Conservation (phyloP, 208 protist genomes). For the Crithidia fasciculata region DNA sequence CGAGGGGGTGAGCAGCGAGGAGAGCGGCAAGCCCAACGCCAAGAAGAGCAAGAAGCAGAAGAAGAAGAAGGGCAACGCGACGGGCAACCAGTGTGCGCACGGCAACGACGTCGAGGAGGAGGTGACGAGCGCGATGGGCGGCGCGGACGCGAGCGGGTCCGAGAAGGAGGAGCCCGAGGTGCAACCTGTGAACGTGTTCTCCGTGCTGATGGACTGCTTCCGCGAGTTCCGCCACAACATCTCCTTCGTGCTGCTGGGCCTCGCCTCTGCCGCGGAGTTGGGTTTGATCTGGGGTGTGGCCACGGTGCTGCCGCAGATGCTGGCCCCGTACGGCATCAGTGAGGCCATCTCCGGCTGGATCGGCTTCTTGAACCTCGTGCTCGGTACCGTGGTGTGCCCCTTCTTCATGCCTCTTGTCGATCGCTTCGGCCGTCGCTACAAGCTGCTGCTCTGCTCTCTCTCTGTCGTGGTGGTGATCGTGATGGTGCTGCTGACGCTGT, state of each 20-base stretch:
- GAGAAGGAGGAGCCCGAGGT: conserved; percentile 42
- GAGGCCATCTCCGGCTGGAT: conserved; percentile 72
- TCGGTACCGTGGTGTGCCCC: conserved; percentile 64
- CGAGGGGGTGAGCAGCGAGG: not conserved
- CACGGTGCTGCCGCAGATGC: conserved; percentile 76
- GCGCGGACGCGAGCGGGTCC: conserved; percentile 1
- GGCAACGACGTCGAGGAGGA: not conserved
- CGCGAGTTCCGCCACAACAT: conserved; percentile 51
- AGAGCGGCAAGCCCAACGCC: not conserved
- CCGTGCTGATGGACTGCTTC: conserved; percentile 65
- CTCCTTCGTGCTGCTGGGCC: conserved; percentile 63
- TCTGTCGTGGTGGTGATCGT: conserved; percentile 43
- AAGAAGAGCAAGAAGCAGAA: conserved; percentile 11
- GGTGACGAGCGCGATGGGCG: not conserved
- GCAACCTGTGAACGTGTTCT: conserved; percentile 70
- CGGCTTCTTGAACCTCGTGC: conserved; percentile 71
- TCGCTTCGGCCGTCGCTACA: conserved; percentile 51
- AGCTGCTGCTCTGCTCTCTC: conserved; percentile 53
- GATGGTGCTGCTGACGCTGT: conserved; percentile 56
- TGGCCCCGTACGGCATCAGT: conserved; percentile 63
- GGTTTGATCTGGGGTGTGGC: conserved; percentile 79
- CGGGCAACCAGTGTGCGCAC: conserved; percentile 3
- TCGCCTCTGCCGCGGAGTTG: conserved; percentile 66
- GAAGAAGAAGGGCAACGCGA: not conserved
- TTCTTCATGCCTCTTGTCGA: conserved; percentile 72